A percentile compares a stretch with the other conserved stretches of the same genome.
Conservation (phyloP, 257 asterid genomes). For the Penstemon davidsonii region DNA sequence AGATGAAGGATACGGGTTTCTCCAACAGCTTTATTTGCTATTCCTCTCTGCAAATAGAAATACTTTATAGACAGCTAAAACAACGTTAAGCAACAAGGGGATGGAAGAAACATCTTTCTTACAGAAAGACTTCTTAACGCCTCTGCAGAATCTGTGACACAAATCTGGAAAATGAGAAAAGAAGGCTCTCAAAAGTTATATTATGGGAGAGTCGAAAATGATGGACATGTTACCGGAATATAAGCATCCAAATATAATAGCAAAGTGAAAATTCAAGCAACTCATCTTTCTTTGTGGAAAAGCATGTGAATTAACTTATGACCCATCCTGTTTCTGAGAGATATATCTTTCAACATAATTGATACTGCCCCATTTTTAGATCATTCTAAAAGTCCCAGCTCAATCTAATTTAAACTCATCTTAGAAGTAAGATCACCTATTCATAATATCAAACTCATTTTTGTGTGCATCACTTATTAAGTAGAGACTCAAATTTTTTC, state of each 20-base stretch:
- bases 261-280: conserved; percentile 5
- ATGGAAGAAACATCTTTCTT: conserved; percentile 37
- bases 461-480: background rate
- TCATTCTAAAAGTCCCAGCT: background rate
- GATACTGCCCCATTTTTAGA: background rate
- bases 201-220: background rate
- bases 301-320: background rate
- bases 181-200: conserved; percentile 21
- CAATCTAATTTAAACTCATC: background rate
- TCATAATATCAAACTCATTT: background rate
- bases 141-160: conserved; percentile 53
- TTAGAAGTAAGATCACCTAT: background rate
- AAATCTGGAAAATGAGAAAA: conserved; percentile 46
- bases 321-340: conserved; percentile 19
- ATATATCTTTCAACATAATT: background rate
- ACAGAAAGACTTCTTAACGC: conserved; percentile 65
- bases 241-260: background rate
- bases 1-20: conserved; percentile 74
- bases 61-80: too few species aligned
- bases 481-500: background rate
- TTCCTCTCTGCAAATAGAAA: too few species aligned
- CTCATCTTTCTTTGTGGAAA: conserved; percentile 7
- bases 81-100: conserved; percentile 14
- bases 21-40: conserved; percentile 87
- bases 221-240: background rate